Base-by-base conservation (phyloP, 306 rosid species). In the Potentilla sterilis region DNA sequence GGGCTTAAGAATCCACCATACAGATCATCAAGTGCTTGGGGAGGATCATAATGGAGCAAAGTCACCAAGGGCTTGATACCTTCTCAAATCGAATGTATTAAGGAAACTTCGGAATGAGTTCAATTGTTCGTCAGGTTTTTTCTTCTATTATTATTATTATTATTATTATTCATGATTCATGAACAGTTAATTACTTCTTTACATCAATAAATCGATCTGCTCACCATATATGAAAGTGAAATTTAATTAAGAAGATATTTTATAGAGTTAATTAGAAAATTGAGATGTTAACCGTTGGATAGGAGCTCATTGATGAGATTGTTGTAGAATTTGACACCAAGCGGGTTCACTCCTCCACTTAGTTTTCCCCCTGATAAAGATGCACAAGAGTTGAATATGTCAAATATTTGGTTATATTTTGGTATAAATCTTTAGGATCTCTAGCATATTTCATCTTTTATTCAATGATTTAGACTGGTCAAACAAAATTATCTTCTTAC, bases 41-140 rank as follows among this genome's bases (percentile, higher is more conserved):
- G 94, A 73, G 77, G 72, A 72, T 89, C 94, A 75, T 79, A 85
- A 52, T 89, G 91, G 75, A 89, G 84, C 28, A 88, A 71, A n/a
- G 96, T 90, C 74, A 85, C 78, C 52, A 88, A 91, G 0, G 96
- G 96, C 24, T 82, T 78, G 19, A 87, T 34, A 35, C 62, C 62
- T 55, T 7, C 62, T 8, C 62, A 9, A 21, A 55, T 55, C 62
- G 21, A 55, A 55, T n/a, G n/a, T n/a, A n/a, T n/a, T 19, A 54
- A 54, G 10, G 28, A 54, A 54, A 54, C 9, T 21, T 55, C 9
- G 32, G 13, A 55, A 2, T 21, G 62, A 28, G 28, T 28, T 28
- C 28, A 28, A 28, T 28, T 28, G 28, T 28, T 28, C 28, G 28
- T 28, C 28, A 28, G 28, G 28, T 28, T 28, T 28, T 28, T 28